Conservation (phyloP, 148 eudicot genomes). For the Persicaria maculosa region DNA sequence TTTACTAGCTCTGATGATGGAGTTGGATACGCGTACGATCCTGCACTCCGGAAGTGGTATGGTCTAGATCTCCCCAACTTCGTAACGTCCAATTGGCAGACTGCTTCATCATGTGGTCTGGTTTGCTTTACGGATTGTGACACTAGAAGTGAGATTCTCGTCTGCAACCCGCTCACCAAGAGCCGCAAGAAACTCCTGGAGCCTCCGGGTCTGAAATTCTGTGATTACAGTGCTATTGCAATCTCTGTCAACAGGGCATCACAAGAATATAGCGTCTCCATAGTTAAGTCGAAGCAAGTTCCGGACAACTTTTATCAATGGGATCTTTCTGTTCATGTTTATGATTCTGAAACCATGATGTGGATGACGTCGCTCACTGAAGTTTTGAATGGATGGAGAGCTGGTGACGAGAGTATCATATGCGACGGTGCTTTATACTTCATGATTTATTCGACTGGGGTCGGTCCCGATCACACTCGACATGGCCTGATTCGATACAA, state of each 20-base stretch:
- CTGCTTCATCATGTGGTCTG: slow-evolving; percentile 85
- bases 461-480: slow-evolving; percentile 40
- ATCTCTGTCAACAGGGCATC: slow-evolving; percentile 48
- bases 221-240: slow-evolving; percentile 74
- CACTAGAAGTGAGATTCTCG: slow-evolving; percentile 48
- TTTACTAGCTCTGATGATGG: slow-evolving; percentile 73
- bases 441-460: slow-evolving; percentile 69
- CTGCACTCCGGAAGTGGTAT: slow-evolving; percentile 71
- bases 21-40: slow-evolving; percentile 77
- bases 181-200: slow-evolving; percentile 34
- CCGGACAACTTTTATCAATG: slow-evolving; percentile 63
- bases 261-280: slow-evolving; percentile 41
- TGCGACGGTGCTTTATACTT: slow-evolving; percentile 69
- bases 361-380: slow-evolving; percentile 58
- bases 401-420: slow-evolving; percentile 78
- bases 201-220: slow-evolving; percentile 45
- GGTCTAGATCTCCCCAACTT: slow-evolving; percentile 68
- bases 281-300: slow-evolving; percentile 81
- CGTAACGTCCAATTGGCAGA: slow-evolving; percentile 68
- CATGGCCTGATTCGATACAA: slow-evolving; percentile 62
- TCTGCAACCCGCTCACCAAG: slow-evolving; percentile 70
- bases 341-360: slow-evolving; percentile 46
- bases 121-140: slow-evolving; percentile 86
- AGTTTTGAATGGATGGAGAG: slow-evolving; percentile 73
- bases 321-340: slow-evolving; percentile 74